Evolutionary conservation across 495 filamentous ascomycete species (phyloP).

Genomic region (Hyphodiscus hymeniophilus): DNA sequence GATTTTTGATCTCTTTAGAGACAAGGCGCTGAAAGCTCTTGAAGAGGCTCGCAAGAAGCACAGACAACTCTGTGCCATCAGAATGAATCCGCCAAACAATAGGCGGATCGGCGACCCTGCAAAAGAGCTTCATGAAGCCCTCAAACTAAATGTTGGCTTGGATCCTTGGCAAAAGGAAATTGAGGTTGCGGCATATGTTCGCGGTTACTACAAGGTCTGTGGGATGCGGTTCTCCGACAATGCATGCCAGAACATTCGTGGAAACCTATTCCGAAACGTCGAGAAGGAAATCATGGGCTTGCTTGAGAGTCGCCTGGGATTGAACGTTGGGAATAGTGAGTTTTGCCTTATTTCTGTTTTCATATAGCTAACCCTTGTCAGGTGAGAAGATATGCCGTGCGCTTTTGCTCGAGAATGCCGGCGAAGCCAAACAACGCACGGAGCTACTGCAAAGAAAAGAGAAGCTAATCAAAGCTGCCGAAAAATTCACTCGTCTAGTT

Average conservation of each 20-base stretch:
- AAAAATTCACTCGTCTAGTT: not conserved
- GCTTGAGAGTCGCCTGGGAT: conserved; percentile 32
- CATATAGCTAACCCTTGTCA: not conserved
- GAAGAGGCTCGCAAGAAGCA: not conserved
- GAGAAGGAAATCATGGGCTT: conserved; percentile 26
- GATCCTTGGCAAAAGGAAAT: conserved; percentile 41
- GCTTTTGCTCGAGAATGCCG: not conserved
- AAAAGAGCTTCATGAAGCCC: conserved; percentile 23
- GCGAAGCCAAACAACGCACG: not conserved
- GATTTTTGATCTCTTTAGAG: not conserved
- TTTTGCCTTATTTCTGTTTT: not conserved
- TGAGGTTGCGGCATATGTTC: conserved; percentile 37
- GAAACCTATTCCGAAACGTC: conserved; percentile 32
- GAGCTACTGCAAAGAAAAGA: not conserved
- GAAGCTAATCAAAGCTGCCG: not conserved
- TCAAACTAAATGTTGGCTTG: conserved; percentile 24
- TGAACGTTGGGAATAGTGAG: not conserved
- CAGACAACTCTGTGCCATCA: conserved; percentile 1
- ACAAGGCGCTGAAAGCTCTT: conserved; percentile 2
- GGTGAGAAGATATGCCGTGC: not conserved
- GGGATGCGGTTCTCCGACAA: conserved; percentile 41
- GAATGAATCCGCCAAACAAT: not conserved
- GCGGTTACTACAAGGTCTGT: conserved; percentile 45
- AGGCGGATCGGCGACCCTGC: not conserved
- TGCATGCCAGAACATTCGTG: conserved; percentile 36